Base-by-base conservation (phyloP, 2,329 filamentous ascomycete genomes). In the Nothophoma quercina region DNA sequence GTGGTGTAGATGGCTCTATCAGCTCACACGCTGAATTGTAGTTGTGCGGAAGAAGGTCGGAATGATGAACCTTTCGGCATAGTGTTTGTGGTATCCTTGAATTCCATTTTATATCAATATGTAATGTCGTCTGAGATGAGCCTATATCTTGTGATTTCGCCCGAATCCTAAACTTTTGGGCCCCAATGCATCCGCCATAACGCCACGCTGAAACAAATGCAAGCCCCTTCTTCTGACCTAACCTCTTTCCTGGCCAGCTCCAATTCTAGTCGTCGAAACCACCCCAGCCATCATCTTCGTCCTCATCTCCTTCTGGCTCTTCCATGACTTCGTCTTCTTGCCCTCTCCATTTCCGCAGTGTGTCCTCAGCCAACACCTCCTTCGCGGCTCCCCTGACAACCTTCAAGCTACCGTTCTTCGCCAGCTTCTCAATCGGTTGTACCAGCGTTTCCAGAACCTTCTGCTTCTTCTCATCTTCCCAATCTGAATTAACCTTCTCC, bases 351-450 rank as follows among this genome's bases (percentile, higher is more conserved):
- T 85, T 84, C 41, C 84, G 83, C 71, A 96, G 75, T 60, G 91
- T 82, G 63, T 88, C 87, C 71, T 98, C 93, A 2, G 80, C 81
- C 54, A 96, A 75, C 19, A 85, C 83, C 63, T 93, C 90, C 55
- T 80, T 81, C 1, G 88, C 88, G 66, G 89, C 85, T 57, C 79
- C 79, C 66, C 90, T 84, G 44, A 96, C 86, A 19, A 85, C 83
- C 76, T 92, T 95, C 49, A 87, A 87, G 33, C 84, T 83, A 32
- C 83, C 86, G 50, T 79, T 75, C 62, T 78, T 77, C 38, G 79
- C 78, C 67, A 91, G 72, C 39, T 70, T 78, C 70, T 83, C 79
- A 25, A 90, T 78, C 26, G 87, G 77, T 55, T 73, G 73, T 21
- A 86, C 77, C 44, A 90, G 57, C 25, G 67, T 70, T 49, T 81